A percentile compares a stretch with the other conserved stretches of the same genome.
Conservation (phyloP, 805 yeast species). For the Ogataea nonfermentans region DNA sequence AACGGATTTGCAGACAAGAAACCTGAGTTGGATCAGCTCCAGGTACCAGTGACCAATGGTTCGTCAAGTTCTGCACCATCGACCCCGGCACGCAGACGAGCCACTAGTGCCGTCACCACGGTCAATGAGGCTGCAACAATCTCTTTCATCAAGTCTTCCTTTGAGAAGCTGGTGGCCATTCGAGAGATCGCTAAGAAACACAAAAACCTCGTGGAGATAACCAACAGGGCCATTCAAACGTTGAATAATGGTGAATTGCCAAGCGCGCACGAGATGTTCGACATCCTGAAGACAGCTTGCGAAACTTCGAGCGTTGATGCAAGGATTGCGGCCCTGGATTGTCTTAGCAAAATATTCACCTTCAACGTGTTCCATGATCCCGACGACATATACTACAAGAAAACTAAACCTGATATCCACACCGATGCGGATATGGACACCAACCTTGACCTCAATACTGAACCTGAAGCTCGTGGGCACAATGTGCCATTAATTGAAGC, state of each 20-base stretch:
- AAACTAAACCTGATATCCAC: conserved; percentile 24
- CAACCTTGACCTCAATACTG: conserved; percentile 40
- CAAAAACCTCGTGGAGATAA: conserved; percentile 37
- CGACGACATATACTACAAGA: conserved; percentile 44
- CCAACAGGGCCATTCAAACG: conserved; percentile 42
- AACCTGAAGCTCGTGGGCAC: conserved; percentile 11
- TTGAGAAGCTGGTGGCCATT: conserved; percentile 32
- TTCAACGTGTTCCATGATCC: conserved; percentile 71
- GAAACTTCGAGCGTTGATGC: conserved; percentile 64
- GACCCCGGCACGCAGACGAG: conserved; percentile 11
- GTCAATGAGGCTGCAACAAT: conserved; percentile 31
- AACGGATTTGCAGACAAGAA: no score
- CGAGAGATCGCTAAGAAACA: conserved; percentile 42
- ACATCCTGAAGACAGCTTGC: conserved; percentile 73
- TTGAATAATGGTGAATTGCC: conserved; percentile 41
- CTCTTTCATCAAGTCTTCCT: conserved; percentile 33
- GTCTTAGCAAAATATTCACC: conserved; percentile 85
- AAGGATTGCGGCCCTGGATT: conserved; percentile 74
- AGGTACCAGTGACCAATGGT: conserved; percentile 3
- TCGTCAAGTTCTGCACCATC: conserved; percentile 1
- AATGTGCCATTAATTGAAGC: conserved; percentile 68
- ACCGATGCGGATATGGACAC: conserved; percentile 43
- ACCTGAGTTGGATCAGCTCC: no score
- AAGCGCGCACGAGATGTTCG: conserved; percentile 59
- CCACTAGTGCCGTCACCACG: conserved; percentile 12